These are phyloP conservation scores for Gautieria morchelliformis DNA, from an alignment of 768 basidiomycete genomes.

Conservation along the genomic window DNA sequence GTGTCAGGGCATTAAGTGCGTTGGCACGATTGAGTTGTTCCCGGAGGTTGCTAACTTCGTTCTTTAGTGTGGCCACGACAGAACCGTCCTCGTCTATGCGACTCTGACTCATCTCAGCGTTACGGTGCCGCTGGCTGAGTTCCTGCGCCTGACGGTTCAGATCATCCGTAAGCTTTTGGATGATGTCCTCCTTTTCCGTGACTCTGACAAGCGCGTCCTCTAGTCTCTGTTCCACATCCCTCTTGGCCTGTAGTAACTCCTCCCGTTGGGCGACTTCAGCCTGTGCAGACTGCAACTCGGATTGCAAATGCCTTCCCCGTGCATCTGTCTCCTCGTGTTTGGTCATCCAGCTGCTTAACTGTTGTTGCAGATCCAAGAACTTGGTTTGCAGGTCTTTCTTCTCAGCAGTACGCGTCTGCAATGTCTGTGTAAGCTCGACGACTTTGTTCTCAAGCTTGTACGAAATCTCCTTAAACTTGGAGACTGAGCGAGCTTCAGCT, in stretches of 20 bases:
- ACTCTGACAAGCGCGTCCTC: constrained; percentile 69
- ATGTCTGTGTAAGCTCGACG: constrained; percentile 89
- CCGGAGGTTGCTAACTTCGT: constrained; percentile 83
- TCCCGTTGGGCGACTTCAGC: constrained; percentile 63
- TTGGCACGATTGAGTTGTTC: constrained; percentile 96
- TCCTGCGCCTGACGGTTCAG: constrained; percentile 61
- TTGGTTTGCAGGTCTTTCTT: constrained; percentile 78
- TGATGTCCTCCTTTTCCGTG: constrained; percentile 74
- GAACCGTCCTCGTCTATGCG: constrained; percentile 76
- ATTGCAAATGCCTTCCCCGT: constrained; percentile 62
- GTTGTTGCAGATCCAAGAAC: constrained; percentile 71
- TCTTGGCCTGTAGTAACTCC: constrained; percentile 65
- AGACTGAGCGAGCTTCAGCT: constrained; percentile 91
- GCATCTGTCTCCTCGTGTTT: constrained; percentile 83
- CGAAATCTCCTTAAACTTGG: constrained; percentile 97
- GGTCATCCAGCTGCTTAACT: constrained; percentile 74
- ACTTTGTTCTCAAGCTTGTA: constrained; percentile 99
- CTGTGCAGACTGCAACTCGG: constrained; percentile 60
- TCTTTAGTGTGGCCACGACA: constrained; percentile 82
- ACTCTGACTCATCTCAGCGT: constrained; percentile 51
- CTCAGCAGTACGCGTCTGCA: constrained; percentile 86
- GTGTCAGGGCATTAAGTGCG: constrained; percentile 79
- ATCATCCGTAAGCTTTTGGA: constrained; percentile 75
- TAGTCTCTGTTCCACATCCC: constrained; percentile 67
- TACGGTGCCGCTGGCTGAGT: constrained; percentile 67